Evolutionary conservation across 1,284 basidiomycete genomes (phyloP).

Genomic region (Marasmius sp.): DNA sequence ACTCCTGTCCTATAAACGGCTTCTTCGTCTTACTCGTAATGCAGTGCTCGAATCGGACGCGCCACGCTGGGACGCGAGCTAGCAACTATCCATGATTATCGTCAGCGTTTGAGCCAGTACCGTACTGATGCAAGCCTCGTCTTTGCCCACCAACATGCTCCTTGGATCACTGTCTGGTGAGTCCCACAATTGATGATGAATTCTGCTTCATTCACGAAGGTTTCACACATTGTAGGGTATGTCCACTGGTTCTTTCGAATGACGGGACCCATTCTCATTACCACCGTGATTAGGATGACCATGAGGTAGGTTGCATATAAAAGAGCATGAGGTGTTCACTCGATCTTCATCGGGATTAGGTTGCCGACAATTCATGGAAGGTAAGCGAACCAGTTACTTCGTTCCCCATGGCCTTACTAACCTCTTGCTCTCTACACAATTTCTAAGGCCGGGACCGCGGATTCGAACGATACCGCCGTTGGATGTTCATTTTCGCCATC

Average conservation of each 20-base stretch:
- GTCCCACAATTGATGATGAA: constrained; percentile 4
- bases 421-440: too few species aligned
- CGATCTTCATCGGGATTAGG: constrained; percentile 25
- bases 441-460: constrained; percentile 46
- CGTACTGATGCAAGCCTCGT: constrained; percentile 52
- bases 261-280: background rate
- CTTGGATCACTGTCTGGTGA: constrained; percentile 64
- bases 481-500: constrained; percentile 59
- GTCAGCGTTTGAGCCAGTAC: constrained; percentile 60
- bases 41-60: constrained; percentile 47
- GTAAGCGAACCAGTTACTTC: constrained; percentile 16
- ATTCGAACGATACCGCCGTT: constrained; percentile 58
- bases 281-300: constrained; percentile 47
- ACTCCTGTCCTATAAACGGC: background rate
- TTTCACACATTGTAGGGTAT: background rate
- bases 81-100: constrained; percentile 63
- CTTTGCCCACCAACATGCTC: constrained; percentile 48
- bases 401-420: background rate
- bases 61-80: constrained; percentile 53
- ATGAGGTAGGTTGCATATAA: constrained; percentile 36
- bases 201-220: too few species aligned
- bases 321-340: too few species aligned
- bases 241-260: background rate
- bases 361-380: constrained; percentile 66
- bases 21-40: background rate